These are phyloP conservation scores for Heliocybe sulcata DNA, from an alignment of 1,284 basidiomycete genomes.

Conservation along the genomic window DNA sequence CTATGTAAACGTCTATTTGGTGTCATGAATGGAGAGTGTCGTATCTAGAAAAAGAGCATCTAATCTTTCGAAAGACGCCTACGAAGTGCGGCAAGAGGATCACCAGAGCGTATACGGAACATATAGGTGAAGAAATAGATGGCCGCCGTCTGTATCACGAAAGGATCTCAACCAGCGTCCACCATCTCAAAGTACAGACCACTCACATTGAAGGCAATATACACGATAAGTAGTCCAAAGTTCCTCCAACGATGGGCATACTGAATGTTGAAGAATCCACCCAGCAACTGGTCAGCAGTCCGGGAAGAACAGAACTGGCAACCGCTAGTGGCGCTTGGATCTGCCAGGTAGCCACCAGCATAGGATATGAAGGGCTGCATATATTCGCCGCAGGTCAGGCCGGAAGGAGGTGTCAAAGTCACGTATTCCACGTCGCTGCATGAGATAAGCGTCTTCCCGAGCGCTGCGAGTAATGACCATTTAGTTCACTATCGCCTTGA, in stretches of 20 bases:
- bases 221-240: slow-evolving; percentile 38
- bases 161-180: background rate
- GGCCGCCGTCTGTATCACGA: background rate
- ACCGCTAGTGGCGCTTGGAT: slow-evolving; percentile 41
- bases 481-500: slow-evolving; percentile 7
- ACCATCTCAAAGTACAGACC: background rate
- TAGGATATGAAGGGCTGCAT: slow-evolving; percentile 42
- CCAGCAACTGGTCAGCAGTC: slow-evolving; percentile 36
- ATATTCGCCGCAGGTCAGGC: slow-evolving; percentile 53
- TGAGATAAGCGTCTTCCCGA: slow-evolving; percentile 25
- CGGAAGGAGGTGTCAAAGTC: slow-evolving; percentile 46
- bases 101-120: slow-evolving; percentile 2
- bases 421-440: slow-evolving; percentile 52
- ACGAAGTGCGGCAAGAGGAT: background rate
- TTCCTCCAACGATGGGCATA: slow-evolving; percentile 45
- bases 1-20: no score
- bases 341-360: slow-evolving; percentile 60
- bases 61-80: background rate
- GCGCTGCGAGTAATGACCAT: background rate
- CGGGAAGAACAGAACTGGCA: slow-evolving; percentile 50
- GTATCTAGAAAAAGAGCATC: background rate
- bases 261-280: slow-evolving; percentile 34
- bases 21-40: no score
- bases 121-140: slow-evolving; percentile 2
- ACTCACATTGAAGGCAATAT: slow-evolving; percentile 42